These are phyloP conservation scores for Ormosia semicastrata DNA, from an alignment of 306 rosid genomes.

Conservation along the genomic window DNA sequence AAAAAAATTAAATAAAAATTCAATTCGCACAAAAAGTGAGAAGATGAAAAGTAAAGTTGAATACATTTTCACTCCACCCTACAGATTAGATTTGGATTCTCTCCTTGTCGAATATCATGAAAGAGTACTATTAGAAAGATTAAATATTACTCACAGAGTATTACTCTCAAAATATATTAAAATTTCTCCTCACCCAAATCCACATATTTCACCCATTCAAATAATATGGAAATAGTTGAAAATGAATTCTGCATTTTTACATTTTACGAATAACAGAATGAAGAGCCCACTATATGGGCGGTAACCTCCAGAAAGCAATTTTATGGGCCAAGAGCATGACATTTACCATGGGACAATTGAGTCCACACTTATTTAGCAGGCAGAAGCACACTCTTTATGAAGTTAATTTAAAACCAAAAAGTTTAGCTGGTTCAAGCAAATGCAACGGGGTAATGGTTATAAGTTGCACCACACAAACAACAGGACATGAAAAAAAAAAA, in stretches of 20 bases:
- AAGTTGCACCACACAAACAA: neutral
- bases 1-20: neutral
- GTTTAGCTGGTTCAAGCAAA: neutral
- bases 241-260: neutral
- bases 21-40: no score
- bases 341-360: neutral
- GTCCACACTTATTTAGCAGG: neutral
- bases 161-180: no score
- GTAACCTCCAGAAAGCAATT: neutral
- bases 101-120: no score
- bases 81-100: no score
- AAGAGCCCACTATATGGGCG: neutral
- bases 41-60: no score
- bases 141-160: no score
- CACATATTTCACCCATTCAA: neutral
- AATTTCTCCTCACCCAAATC: no score
- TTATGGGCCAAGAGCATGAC: neutral
- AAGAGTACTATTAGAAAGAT: no score
- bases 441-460: neutral
- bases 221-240: neutral
- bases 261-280: neutral
- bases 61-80: neutral
- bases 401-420: slow-evolving; percentile 8
- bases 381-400: neutral
- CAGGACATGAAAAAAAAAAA: neutral